These are phyloP conservation scores for Hydrangea macrophylla DNA, from an alignment of 148 eudicot species.

Conservation along the genomic window DNA sequence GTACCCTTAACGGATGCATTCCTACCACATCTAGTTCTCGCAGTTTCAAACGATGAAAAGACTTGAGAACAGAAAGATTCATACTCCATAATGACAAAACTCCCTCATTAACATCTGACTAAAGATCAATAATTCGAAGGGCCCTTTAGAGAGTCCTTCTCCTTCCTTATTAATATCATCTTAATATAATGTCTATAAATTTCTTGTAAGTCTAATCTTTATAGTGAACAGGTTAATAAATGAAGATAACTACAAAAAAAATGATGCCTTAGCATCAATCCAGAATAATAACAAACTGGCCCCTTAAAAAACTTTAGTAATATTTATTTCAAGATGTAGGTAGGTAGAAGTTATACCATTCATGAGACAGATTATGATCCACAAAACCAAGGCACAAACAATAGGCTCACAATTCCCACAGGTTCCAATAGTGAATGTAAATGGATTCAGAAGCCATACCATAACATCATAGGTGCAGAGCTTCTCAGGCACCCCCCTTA, in stretches of 20 bases:
- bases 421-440: slow-evolving; percentile 97
- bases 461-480: slow-evolving; percentile 49
- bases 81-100: background rate
- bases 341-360: slow-evolving; percentile 48
- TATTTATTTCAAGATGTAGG: background rate
- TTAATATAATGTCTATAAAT: too few species aligned
- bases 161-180: too few species aligned
- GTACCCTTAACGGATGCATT: background rate
- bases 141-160: too few species aligned
- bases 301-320: background rate
- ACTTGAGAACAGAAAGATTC: background rate
- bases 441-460: slow-evolving; percentile 95
- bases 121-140: background rate
- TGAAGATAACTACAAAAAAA: background rate
- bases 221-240: background rate
- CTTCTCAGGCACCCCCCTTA: slow-evolving; percentile 79
- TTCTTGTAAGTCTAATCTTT: background rate
- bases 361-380: slow-evolving; percentile 87
- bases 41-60: background rate
- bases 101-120: background rate
- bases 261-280: background rate
- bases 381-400: slow-evolving; percentile 79
- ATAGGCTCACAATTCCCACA: slow-evolving; percentile 98
- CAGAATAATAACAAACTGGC: slow-evolving; percentile 1
- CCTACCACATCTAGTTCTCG: background rate